These are phyloP conservation scores for Colletotrichum siamense DNA, from an alignment of 2,329 filamentous ascomycete genomes.

Conservation along the genomic window DNA sequence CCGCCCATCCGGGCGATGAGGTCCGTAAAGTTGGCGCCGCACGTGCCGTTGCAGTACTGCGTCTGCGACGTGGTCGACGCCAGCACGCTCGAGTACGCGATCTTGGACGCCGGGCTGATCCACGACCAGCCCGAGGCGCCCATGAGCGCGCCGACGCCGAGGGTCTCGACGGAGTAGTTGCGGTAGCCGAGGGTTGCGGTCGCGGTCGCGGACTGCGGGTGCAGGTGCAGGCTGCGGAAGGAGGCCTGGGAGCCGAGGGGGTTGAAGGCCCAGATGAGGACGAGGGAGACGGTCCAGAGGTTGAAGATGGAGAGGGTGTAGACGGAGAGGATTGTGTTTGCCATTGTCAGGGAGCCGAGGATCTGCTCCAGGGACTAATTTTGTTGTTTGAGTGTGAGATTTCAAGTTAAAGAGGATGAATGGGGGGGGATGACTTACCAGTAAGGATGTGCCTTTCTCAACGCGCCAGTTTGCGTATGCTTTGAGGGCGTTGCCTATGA, in stretches of 20 bases:
- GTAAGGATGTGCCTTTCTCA: neutral
- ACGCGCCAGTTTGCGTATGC: neutral
- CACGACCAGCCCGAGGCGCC: neutral
- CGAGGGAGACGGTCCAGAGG: neutral
- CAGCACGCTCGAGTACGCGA: neutral
- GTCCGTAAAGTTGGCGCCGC: neutral
- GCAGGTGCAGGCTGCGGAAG: neutral
- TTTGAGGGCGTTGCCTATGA: neutral
- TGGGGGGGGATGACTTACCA: neutral
- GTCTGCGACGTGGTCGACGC: neutral
- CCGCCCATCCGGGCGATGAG: neutral
- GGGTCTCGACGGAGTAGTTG: neutral
- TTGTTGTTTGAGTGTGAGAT: neutral
- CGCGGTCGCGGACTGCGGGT: neutral
- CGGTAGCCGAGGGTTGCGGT: neutral
- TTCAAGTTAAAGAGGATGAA: no score
- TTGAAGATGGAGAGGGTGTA: neutral
- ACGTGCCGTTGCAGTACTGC: neutral
- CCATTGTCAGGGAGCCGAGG: neutral
- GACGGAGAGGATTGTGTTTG: neutral
- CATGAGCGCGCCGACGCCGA: neutral
- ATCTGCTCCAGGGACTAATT: neutral
- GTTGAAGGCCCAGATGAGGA: neutral
- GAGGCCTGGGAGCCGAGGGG: neutral
- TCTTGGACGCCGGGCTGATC: neutral